Conservation (phyloP, 1,139 yeast species). For the Kurtzmaniella natalensis region DNA sequence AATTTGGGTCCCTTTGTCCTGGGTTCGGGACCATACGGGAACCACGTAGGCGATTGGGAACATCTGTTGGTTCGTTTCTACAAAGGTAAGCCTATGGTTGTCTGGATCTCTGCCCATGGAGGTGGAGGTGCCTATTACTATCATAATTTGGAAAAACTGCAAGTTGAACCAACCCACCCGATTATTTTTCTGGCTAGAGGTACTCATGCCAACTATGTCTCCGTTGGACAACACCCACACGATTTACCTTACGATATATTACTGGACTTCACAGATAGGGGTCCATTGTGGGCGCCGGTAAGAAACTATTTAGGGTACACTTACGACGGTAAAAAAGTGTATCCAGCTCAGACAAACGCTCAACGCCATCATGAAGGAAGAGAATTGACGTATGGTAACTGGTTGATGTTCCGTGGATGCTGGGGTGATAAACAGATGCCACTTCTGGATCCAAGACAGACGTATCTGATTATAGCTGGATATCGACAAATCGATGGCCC, state of each 20-base stretch:
- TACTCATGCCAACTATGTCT: conserved; percentile 93
- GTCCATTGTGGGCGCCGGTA: conserved; percentile 92
- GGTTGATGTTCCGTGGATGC: conserved; percentile 76
- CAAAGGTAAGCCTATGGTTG: conserved; percentile 74
- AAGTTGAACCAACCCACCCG: conserved; percentile 49
- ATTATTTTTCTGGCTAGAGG: conserved; percentile 88
- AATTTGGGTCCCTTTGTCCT: conserved; percentile 94
- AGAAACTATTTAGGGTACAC: conserved; percentile 77
- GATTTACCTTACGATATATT: conserved; percentile 89
- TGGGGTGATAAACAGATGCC: conserved; percentile 87
- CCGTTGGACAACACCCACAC: conserved; percentile 95
- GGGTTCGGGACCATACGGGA: conserved; percentile 97
- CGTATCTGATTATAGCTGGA: conserved; percentile 77
- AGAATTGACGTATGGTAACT: conserved; percentile 63
- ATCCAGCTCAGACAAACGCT: conserved; percentile 36
- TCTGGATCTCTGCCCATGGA: conserved; percentile 99
- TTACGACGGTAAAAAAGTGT: conserved; percentile 53
- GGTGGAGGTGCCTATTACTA: conserved; percentile 91
- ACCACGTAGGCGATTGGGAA: conserved; percentile 98
- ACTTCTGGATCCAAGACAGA: conserved; percentile 70
- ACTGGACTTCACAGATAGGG: conserved; percentile 91
- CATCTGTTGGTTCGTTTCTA: conserved; percentile 84
- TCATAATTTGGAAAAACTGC: conserved; percentile 68
- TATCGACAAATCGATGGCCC: conserved; percentile 92
- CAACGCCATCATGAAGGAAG: conserved; percentile 46